Base-by-base conservation (phyloP, 768 basidiomycete species). In the Boletellus ananas region DNA sequence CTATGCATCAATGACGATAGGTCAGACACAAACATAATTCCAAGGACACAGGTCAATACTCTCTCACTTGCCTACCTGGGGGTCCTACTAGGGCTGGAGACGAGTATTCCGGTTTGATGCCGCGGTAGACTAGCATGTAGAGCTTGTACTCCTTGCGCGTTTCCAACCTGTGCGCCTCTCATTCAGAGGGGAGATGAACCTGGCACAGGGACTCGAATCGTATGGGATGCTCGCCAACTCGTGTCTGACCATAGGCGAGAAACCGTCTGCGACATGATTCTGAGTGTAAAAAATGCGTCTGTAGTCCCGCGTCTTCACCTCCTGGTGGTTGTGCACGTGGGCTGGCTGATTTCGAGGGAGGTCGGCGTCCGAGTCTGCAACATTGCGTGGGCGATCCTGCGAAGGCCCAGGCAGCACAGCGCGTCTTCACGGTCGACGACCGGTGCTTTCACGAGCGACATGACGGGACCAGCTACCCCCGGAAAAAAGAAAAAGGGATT, bases 391-490 rank as follows among this genome's bases (percentile, higher is more conserved):
- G 6, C 23, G 23, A 23, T 23, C 23, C 23, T 23, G 23, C 23
- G 23, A 23, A 23, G 23, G 23, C 23, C 6, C 13, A 81, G 80
- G 52, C 81, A 83, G 63, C 83, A 83, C 37, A 78, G 69, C 6
- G 82, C 81, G 50, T 84, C 83, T 23, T 77, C 67, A n/a, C 71
- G 61, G 64, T 83, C 79, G 23, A 78, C 60, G 16, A 71, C 49
- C 35, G 78, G 78, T n/a, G 35, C 16, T n/a, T n/a, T 6, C 8
- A 27, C 13, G 13, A 3, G 23, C 4, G 21, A 13, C 38, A 40
- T 38, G 8, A 27, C 25, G 8, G 25, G 25, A 27, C 25, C 25
- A 27, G 25, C 25, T 8, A 27, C 4, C 8, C 25, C 25, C 4
- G 8, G 8, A 27, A 27, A 27, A 27, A 27, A 27, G 25, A n/a